Base-by-base conservation (phyloP, 1,284 basidiomycete genomes). In the Fistulina hepatica region DNA sequence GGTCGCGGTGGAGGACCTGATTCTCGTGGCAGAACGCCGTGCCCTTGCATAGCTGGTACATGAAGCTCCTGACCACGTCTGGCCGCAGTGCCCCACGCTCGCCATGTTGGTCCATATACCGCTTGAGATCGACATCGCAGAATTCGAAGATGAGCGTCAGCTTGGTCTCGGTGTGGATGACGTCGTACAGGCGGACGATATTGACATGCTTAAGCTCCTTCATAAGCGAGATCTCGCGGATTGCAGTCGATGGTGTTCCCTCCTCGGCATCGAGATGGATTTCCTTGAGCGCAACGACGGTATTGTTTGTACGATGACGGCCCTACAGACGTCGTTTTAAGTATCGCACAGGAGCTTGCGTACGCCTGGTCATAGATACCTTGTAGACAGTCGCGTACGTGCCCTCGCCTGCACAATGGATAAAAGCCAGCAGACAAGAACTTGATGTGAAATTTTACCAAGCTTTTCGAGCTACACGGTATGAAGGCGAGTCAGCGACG, bases 1-100 rank as follows among this genome's bases (percentile, higher is more conserved):
- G 70, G 61, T 98, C 94, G 21, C 95, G 81, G 59, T 99, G 95
- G 10, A 99, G 72, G 22, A 99, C 92, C 48, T 97, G 81, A 55
- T 98, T 97, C 58, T 97, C 93, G 60, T 98, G 94, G 59, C 94
- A 99, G 61, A 95, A 99, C 21, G 93, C 93, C 19, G 93, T 91
- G 34, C 95, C 95, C 62, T 95, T 97, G 52, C 97, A 70, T 25
- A 98, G 76, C 61, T 98, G 93, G 59, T 85, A 97, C 89, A 91
- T 93, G 63, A 95, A 97, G 54, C 81, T 93, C 47, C 91, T 82
- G 46, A 97, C 92, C n/a, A 89, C 92, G 42, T 74, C 71, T 1
- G 91, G 86, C 41, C 94, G 90, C 30, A 99, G 75, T 8, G 95
- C 93, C 41, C 94, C 92, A 42, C 90, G 81, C 48, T 97, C 90